Evolutionary conservation across 1,284 basidiomycete genomes (phyloP), one percentile per base, ranked within the genome.

Genomic region (Pyrrhoderma noxium): DNA sequence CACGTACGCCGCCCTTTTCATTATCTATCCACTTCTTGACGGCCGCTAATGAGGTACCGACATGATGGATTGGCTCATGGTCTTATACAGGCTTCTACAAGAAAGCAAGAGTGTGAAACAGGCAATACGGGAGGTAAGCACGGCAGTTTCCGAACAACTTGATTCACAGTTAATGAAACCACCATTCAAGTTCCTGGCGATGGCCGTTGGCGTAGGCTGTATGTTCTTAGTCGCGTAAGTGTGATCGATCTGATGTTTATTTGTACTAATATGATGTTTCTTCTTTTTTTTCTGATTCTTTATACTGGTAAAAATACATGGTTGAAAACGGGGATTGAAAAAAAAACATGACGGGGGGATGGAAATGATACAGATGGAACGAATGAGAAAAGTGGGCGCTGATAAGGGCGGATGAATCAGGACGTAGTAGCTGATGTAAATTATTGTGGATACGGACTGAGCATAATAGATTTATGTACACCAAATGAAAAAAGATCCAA

Each of bases 141-240:
- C 36, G 55, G 38, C 49, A 57, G 44, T 41, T 38, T 22, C 22
- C 18, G 25, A 48, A 47, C 21, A 51, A 43, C 34, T 47, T 21
- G n/a, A n/a, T n/a, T n/a, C n/a, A n/a, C n/a, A n/a, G n/a, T n/a
- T n/a, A n/a, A n/a, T n/a, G n/a, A n/a, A n/a, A n/a, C n/a, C n/a
- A 57, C 47, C 35, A 54, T 57, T 59, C 55, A 57, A 92, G 89
- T 93, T 93, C 67, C 81, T 74, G 50, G 91, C 89, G 47, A 93
- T 93, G 90, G 80, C 79, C 41, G 79, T 93, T 65, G 91, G 90
- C 22, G 89, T 93, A 58, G 65, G 78, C 60, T 92, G 89, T 72
- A 92, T 93, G 90, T 85, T 89, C 64, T 64, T 86, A 61, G 86
- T 89, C 63, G 86, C 86, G 85, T 89, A 74, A 79, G 89, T 82